Percentiles rank a stretch among this genome's conserved stretches.
phyloP scores from a whole-genome alignment of 352 stramenopile genomes.

The Pythium phragmitis region DNA sequence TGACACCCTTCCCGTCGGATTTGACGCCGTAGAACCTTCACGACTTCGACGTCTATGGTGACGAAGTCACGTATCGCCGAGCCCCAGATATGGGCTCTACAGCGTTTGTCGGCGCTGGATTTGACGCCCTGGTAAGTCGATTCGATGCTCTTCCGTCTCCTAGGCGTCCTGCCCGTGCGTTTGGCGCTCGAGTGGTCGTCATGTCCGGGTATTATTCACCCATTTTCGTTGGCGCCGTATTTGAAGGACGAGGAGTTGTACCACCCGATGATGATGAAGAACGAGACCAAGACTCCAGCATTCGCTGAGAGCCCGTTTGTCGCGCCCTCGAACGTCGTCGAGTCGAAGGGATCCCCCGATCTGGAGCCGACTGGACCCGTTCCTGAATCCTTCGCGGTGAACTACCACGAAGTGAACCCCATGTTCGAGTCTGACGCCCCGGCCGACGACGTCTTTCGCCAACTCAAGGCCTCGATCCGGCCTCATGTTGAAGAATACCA shows the following conservation, averaged over 20 bases:
- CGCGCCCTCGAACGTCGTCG: conserved; percentile 8
- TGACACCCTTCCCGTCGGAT: not conserved
- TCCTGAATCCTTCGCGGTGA: conserved; percentile 43
- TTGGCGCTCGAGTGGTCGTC: not conserved
- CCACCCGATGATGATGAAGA: conserved; percentile 26
- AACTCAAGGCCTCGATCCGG: conserved; percentile 47
- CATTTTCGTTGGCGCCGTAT: conserved; percentile 19
- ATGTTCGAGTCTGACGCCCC: conserved; percentile 69
- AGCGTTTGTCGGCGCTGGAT: conserved; percentile 55
- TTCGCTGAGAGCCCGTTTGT: conserved; percentile 20
- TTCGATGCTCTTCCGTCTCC: not conserved
- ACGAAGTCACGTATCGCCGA: conserved; percentile 68
- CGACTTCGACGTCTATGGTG: conserved; percentile 43
- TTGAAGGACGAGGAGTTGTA: conserved; percentile 32
- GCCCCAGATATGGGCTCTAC: conserved; percentile 39
- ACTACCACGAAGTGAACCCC: conserved; percentile 66
- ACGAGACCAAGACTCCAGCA: conserved; percentile 20
- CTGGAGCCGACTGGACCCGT: conserved; percentile 50
- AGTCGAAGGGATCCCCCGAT: conserved; percentile 30
- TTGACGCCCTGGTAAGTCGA: conserved; percentile 51
- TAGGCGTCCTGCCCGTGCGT: not conserved
- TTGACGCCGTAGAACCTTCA: conserved; percentile 28
- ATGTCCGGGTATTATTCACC: not conserved
- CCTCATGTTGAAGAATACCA: conserved; percentile 51
- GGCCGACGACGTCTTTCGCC: conserved; percentile 42